Base-by-base conservation (phyloP, 78 protist genomes). In the Polysphondylium violaceum region DNA sequence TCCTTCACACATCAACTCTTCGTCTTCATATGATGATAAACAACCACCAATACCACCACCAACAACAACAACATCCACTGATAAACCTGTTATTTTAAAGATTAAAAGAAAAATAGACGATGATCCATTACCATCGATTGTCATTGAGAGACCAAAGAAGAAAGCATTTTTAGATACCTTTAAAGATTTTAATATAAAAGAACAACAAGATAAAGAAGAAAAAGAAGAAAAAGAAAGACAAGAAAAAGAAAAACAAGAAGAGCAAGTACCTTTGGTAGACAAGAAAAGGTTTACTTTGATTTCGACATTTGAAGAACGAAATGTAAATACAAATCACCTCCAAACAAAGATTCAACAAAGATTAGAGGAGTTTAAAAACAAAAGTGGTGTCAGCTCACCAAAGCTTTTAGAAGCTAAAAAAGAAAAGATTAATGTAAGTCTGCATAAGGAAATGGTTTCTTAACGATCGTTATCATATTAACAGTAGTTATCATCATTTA, bases 91-190 rank as follows among this genome's bases (percentile, higher is more conserved):
- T 3, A 65, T 81, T 55, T 36, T 81, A 38, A 81, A 81, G 40
- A 81, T 81, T 21, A 81, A 81, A 58, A 81, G 89, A 81, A 81
- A 81, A 58, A 81, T 81, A 14, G 89, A 81, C 14, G 89, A 81
- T 65, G 89, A 81, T 2, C 76, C 89, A 31, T 21, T 81, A 25
- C 65, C 76, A 67, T 21, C 64, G 17, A 81, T 81, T 29, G 33
- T 81, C 3, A 81, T 81, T 68, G 89, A 81, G 56, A 81, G 89
- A 81, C 89, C 89, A 14, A 81, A 71, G n/a, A 81, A 81, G 64
- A 81, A 35, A 41, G 77, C 76, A 36, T 67, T 81, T 36, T 40
- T 81, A 25, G 89, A 81, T 81, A 35, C 89, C 44, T 81, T 81
- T 41, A 64, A 81, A 68, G 55, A 67, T 25, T 83, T 74, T 38